Conservation (phyloP, 805 yeast species). For the Metschnikowia orientalis region DNA sequence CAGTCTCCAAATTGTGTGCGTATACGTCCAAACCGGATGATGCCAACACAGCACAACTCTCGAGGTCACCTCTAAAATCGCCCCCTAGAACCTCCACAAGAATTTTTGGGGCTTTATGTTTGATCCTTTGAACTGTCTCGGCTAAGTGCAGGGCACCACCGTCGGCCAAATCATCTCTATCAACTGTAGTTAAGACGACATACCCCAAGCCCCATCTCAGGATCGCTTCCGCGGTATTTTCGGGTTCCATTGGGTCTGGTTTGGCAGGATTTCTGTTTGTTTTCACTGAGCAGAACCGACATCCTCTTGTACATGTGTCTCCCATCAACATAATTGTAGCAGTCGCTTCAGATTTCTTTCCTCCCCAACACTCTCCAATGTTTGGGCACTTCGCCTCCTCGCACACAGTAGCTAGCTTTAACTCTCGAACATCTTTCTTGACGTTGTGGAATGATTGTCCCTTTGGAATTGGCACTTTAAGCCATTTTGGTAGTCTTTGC, state of each 20-base stretch:
- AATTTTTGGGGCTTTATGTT: slow-evolving; percentile 83
- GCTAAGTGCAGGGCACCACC: slow-evolving; percentile 93
- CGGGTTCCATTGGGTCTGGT: slow-evolving; percentile 95
- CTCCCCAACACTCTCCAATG: slow-evolving; percentile 99
- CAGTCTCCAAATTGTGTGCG: slow-evolving; percentile 96
- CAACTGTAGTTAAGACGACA: slow-evolving; percentile 95
- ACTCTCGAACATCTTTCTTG: slow-evolving; percentile 81
- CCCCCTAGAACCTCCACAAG: slow-evolving; percentile 92
- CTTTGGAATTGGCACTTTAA: slow-evolving; percentile 94
- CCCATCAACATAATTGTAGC: slow-evolving; percentile 98
- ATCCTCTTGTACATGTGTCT: slow-evolving; percentile 99
- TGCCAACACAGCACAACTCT: slow-evolving; percentile 76
- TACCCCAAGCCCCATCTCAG: slow-evolving; percentile 98
- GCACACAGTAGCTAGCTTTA: slow-evolving; percentile 91
- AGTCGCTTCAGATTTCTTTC: slow-evolving; percentile 87
- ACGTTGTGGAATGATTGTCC: slow-evolving; percentile 79
- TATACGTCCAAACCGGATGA: slow-evolving; percentile 87
- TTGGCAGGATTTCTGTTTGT: slow-evolving; percentile 83
- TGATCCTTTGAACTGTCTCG: slow-evolving; percentile 79
- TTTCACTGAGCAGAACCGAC: slow-evolving; percentile 95
- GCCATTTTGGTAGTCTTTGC: slow-evolving; percentile 84
- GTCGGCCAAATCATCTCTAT: slow-evolving; percentile 88
- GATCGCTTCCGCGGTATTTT: slow-evolving; percentile 95
- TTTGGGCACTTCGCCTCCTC: slow-evolving; percentile 99
- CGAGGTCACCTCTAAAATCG: slow-evolving; percentile 88